Conservation (phyloP, 2,329 filamentous ascomycete species). For the Alternaria ethzedia region DNA sequence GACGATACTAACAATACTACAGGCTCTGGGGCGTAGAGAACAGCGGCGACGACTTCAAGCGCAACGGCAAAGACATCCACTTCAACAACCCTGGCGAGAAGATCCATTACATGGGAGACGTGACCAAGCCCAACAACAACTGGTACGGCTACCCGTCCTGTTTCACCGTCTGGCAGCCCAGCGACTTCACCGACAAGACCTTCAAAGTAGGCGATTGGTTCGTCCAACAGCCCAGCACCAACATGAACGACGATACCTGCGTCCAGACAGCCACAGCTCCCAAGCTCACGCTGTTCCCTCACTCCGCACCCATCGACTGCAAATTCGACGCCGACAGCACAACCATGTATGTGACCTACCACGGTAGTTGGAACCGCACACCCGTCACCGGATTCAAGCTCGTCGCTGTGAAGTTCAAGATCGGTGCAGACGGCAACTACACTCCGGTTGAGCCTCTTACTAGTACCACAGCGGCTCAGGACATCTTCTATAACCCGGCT, state of each 20-base stretch:
- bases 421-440: conserved; percentile 43
- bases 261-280: conserved; percentile 46
- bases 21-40: conserved; percentile 67
- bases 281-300: conserved; percentile 65
- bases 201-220: conserved; percentile 56
- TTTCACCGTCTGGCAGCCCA: conserved; percentile 68
- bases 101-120: conserved; percentile 71
- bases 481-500: conserved; percentile 64
- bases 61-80: conserved; percentile 67
- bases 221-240: conserved; percentile 41
- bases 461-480: conserved; percentile 57
- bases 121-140: conserved; percentile 49
- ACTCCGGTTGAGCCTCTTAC: conserved; percentile 52
- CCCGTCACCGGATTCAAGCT: conserved; percentile 59
- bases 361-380: conserved; percentile 69
- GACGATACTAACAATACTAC: neutral
- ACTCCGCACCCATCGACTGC: conserved; percentile 74
- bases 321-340: conserved; percentile 65
- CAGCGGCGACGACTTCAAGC: conserved; percentile 67
- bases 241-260: conserved; percentile 57
- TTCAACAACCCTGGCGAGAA: conserved; percentile 74
- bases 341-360: conserved; percentile 70
- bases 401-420: conserved; percentile 52
- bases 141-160: conserved; percentile 77
- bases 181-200: conserved; percentile 55